These are phyloP conservation scores for Didymella keratinophila DNA, from an alignment of 2,329 filamentous ascomycete species.

Conservation along the genomic window DNA sequence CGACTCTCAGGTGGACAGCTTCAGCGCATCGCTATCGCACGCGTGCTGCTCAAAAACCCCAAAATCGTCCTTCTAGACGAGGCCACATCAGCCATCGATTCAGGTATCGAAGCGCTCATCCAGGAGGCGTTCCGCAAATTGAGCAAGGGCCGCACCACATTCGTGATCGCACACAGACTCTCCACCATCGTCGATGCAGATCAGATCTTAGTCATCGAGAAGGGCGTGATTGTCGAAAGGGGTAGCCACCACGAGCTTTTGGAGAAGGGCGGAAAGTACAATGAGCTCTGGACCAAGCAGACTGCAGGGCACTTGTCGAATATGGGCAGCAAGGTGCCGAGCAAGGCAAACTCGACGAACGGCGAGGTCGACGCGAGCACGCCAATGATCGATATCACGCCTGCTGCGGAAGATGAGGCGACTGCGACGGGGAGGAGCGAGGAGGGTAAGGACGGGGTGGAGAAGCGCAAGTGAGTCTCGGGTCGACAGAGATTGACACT, in stretches of 20 bases:
- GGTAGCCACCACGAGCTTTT: conserved; percentile 83
- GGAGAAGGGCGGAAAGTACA: conserved; percentile 74
- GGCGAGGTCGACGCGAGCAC: conserved; percentile 19
- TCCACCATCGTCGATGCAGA: conserved; percentile 87
- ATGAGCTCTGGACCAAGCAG: conserved; percentile 89
- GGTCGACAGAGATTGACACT: background rate
- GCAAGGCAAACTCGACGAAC: conserved; percentile 28
- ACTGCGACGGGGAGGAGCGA: conserved; percentile 25
- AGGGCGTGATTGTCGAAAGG: conserved; percentile 77
- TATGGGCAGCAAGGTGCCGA: conserved; percentile 26
- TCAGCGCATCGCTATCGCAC: conserved; percentile 72
- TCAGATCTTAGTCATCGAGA: conserved; percentile 80
- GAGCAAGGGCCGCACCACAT: conserved; percentile 69
- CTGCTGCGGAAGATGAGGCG: conserved; percentile 32
- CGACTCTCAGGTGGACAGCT: conserved; percentile 70
- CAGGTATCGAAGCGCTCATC: conserved; percentile 71
- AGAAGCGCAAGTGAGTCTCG: conserved; percentile 23
- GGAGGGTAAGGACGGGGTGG: conserved; percentile 15
- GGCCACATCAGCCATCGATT: conserved; percentile 86
- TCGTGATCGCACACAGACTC: conserved; percentile 78
- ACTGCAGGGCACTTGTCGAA: conserved; percentile 51
- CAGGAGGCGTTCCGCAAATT: conserved; percentile 67
- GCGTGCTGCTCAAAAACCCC: conserved; percentile 79
- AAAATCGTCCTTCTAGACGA: conserved; percentile 88
- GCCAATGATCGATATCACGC: conserved; percentile 37